Conservation (phyloP, 768 basidiomycete genomes). For the Boletus coccyginus region DNA sequence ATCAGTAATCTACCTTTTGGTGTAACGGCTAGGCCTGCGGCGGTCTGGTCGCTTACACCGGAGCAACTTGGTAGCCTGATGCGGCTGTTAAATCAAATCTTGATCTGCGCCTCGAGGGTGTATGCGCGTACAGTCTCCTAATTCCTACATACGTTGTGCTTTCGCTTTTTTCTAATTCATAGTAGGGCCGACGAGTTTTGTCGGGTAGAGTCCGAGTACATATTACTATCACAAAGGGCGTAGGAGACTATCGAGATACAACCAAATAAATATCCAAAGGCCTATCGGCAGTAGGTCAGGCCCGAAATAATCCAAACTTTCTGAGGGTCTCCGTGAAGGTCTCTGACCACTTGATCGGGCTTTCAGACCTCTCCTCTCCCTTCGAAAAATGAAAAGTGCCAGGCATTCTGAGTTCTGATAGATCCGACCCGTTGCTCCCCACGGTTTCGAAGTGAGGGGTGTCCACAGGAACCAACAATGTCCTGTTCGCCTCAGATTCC, state of each 20-base stretch:
- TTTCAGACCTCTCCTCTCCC: neutral
- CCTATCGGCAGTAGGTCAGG: neutral
- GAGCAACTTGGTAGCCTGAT: neutral
- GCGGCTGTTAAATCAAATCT: neutral
- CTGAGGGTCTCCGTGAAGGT: conserved; percentile 14
- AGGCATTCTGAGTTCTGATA: conserved; percentile 44
- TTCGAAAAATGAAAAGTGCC: conserved; percentile 44
- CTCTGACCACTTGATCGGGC: conserved; percentile 19
- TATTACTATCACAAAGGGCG: no score
- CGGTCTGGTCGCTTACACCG: neutral
- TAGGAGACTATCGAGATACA: neutral
- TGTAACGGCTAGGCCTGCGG: no score
- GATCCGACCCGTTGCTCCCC: conserved; percentile 31
- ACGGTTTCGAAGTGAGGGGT: conserved; percentile 1
- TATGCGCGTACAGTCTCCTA: neutral
- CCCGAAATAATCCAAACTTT: conserved; percentile 25
- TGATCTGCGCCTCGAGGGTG: neutral
- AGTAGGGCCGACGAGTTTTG: neutral
- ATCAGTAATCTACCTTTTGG: no score
- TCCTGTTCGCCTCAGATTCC: conserved; percentile 1
- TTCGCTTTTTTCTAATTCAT: neutral
- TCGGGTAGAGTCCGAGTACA: neutral
- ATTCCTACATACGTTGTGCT: neutral
- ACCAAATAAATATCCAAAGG: neutral
- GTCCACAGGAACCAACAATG: neutral